Evolutionary conservation across 352 stramenopile genomes (phyloP).

Genomic region (Elongisporangium anandrum): DNA sequence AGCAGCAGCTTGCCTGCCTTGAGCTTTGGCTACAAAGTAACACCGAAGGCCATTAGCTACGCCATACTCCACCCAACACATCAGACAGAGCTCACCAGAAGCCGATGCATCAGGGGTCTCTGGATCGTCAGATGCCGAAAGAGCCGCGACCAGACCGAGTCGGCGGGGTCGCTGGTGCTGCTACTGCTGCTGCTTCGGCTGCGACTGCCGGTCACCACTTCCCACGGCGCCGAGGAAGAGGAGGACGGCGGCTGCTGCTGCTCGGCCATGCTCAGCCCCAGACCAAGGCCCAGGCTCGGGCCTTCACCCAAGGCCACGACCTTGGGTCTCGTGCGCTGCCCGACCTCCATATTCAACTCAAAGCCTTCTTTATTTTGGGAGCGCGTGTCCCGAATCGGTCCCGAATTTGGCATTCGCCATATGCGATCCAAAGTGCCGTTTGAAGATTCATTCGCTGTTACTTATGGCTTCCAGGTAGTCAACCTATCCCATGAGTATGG

Average conservation of each 20-base stretch:
- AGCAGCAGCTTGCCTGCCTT: conserved; percentile 52
- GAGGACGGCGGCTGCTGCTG: neutral
- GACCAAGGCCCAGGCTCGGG: no score
- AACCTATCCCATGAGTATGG: neutral
- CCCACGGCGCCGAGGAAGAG: neutral
- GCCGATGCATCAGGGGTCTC: neutral
- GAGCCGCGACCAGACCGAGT: neutral
- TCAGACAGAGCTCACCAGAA: neutral
- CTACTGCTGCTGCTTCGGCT: neutral
- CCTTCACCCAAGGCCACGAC: neutral
- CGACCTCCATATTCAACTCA: neutral
- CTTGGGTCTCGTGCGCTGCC: neutral
- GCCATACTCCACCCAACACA: neutral
- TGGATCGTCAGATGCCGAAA: neutral
- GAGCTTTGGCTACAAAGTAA: conserved; percentile 40
- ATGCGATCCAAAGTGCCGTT: neutral
- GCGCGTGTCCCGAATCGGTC: neutral
- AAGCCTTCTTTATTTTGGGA: neutral
- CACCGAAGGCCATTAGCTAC: no score
- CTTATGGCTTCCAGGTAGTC: neutral
- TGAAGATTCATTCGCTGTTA: neutral
- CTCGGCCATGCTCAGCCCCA: neutral
- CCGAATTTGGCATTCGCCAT: neutral
- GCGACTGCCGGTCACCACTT: neutral
- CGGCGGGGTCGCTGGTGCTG: neutral